A percentile compares a stretch with the other conserved stretches of the same genome.
phyloP scores from a whole-genome alignment of 306 rosid genomes.

The Fragaria ananassa region DNA sequence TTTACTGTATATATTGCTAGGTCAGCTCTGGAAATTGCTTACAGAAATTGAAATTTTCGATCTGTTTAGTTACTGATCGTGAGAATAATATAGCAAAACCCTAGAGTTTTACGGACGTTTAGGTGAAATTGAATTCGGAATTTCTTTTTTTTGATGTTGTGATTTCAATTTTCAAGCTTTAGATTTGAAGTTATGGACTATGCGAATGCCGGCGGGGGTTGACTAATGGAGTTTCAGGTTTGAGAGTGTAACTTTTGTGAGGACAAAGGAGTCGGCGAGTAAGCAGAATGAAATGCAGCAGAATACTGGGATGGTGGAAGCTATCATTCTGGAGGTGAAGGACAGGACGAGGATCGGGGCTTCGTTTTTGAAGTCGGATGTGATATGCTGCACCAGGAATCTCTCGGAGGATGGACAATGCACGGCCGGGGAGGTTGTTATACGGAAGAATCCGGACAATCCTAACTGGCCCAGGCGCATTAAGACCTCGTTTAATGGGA shows the following conservation, averaged over 20 bases:
- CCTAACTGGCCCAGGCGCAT: slow-evolving; percentile 54
- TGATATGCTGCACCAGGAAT: slow-evolving; percentile 52
- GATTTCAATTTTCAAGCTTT: not conserved
- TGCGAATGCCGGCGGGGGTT: slow-evolving; percentile 3
- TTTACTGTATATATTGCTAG: not conserved
- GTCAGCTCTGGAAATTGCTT: not conserved
- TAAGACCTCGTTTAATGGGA: slow-evolving; percentile 64
- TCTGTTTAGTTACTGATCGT: not conserved
- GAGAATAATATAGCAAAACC: not conserved
- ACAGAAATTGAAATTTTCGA: not conserved
- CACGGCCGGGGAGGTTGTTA: slow-evolving; percentile 66
- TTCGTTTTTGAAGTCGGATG: slow-evolving; percentile 50
- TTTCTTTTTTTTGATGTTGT: not conserved
- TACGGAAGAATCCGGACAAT: slow-evolving; percentile 47
- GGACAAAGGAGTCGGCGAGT: slow-evolving; percentile 57
- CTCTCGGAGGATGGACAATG: slow-evolving; percentile 48
- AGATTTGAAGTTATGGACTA: slow-evolving; percentile 8
- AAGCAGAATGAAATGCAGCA: slow-evolving; percentile 55
- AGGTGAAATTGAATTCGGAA: not conserved
- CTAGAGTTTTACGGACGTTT: not conserved
- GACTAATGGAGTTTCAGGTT: slow-evolving; percentile 51
- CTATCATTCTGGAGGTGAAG: slow-evolving; percentile 71
- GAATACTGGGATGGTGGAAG: slow-evolving; percentile 78
- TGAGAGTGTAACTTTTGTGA: slow-evolving; percentile 56
- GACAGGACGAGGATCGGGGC: slow-evolving; percentile 75